Base-by-base conservation (phyloP, 1,139 yeast species). In the Kurtzmaniella natalensis region DNA sequence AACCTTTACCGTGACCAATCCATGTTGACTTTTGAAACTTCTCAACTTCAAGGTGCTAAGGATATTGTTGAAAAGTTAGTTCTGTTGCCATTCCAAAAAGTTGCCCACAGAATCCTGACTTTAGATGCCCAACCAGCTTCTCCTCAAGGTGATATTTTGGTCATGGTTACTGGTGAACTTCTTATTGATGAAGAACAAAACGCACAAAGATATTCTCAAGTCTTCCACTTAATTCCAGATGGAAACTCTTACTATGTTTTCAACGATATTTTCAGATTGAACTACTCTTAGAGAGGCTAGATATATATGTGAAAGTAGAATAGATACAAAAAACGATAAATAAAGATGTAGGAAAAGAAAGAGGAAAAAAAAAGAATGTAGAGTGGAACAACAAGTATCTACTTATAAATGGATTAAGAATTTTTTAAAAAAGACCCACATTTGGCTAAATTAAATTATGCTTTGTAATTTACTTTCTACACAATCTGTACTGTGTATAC, bases 111-210 rank as follows among this genome's bases (percentile, higher is more conserved):
- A 66, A 82, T 92, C 55, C 80, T 94, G 37, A 89, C 98, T 32
- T 75, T 92, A 53, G 98, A 92, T 56, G 98, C 97, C 33, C 99
- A 92, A 69, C 98, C 98, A 32, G 96, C 94, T 27, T 83, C 95
- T 41, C 86, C 95, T 40, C 76, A 70, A 49, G 96, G 96, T 42
- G 97, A 89, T 56, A 95, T 92, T 40, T 73, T 92, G 53, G 97
- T 89, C 38, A 83, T 92, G 95, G 97, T 92, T 49, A 92, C 99
- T 36, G 99, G 99, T 45, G 96, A 87, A 61, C 76, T 92, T 48
- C 64, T 88, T 48, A 76, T 83, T 50, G 99, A 92, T 58, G 97
- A 89, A 44, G 97, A 92, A 67, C 84, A 81, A 56, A 87, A 87
- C 61, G 79, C 97, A 38, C 96, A 89, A 66, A 81, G 95, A 64